Percentiles rank a stretch among this genome's conserved stretches.
Conservation (phyloP, 2,329 filamentous ascomycete genomes). For the Falciphora oryzae region DNA sequence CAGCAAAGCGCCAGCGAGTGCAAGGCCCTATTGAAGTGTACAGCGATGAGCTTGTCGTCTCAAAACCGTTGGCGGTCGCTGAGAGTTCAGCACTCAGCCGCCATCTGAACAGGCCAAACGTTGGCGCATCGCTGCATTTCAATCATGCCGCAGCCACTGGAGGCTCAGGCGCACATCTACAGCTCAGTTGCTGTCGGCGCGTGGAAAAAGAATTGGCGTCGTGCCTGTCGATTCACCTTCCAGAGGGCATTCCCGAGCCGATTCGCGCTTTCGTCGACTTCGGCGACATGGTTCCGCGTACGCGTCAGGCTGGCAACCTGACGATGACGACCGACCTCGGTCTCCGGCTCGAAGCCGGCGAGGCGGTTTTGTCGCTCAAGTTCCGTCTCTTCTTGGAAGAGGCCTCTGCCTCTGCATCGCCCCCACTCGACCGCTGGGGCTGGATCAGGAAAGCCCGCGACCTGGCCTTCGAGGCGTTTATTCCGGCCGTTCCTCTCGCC, state of each 20-base stretch:
- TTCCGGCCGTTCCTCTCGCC: background rate
- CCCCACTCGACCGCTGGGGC: background rate
- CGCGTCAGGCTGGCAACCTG: background rate
- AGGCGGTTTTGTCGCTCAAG: background rate
- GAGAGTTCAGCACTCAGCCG: background rate
- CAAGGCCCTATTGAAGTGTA: slow-evolving; percentile 3
- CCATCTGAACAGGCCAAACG: background rate
- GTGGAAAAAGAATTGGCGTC: background rate
- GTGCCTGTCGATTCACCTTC: slow-evolving; percentile 4
- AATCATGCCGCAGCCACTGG: background rate
- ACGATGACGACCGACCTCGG: background rate
- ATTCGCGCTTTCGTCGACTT: background rate
- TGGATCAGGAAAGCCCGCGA: slow-evolving; percentile 7
- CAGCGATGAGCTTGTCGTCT: slow-evolving; percentile 5
- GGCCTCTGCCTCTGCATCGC: background rate
- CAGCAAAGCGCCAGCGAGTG: background rate
- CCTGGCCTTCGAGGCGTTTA: background rate
- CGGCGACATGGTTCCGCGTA: slow-evolving; percentile 15
- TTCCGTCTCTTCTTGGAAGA: slow-evolving; percentile 3
- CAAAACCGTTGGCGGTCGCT: background rate
- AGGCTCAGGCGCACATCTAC: background rate
- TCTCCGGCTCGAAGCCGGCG: background rate
- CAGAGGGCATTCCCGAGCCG: slow-evolving; percentile 2
- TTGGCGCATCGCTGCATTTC: background rate
- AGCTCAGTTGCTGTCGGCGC: background rate